These are phyloP conservation scores for Dissophora globulifera DNA, from an alignment of 192 early-diverging fungal genomes.

Conservation along the genomic window DNA sequence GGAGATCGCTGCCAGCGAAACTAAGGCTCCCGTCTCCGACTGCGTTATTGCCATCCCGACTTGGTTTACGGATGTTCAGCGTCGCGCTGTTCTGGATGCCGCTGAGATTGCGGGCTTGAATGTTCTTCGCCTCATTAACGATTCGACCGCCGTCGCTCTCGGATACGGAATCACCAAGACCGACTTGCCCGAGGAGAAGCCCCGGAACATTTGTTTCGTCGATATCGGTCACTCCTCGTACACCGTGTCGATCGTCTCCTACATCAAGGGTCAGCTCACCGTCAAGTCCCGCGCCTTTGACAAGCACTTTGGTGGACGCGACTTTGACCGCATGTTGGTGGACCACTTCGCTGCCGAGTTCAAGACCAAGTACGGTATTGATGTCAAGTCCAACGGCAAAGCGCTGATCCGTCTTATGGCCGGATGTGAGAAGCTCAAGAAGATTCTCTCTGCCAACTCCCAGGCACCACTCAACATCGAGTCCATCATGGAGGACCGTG, in stretches of 20 bases:
- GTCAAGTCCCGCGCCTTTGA: constrained; percentile 94
- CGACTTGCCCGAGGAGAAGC: constrained; percentile 95
- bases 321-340: constrained; percentile 91
- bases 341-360: constrained; percentile 89
- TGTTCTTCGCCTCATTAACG: constrained; percentile 92
- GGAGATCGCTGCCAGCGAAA: constrained; percentile 86
- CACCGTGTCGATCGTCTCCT: constrained; percentile 88
- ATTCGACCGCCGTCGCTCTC: constrained; percentile 91
- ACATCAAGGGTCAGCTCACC: constrained; percentile 95
- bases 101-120: constrained; percentile 90
- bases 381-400: constrained; percentile 90
- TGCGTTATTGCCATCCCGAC: constrained; percentile 93
- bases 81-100: constrained; percentile 88
- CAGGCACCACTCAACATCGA: constrained; percentile 93
- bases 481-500: constrained; percentile 95
- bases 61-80: constrained; percentile 96
- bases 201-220: constrained; percentile 91
- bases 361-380: constrained; percentile 95
- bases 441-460: constrained; percentile 93
- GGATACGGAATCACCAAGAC: constrained; percentile 98
- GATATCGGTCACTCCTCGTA: constrained; percentile 93
- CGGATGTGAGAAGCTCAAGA: constrained; percentile 95
- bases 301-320: constrained; percentile 94
- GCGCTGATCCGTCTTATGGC: constrained; percentile 90
- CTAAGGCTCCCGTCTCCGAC: constrained; percentile 88